Conservation (phyloP, 257 asterid genomes). For the Scutellaria galericulata region DNA sequence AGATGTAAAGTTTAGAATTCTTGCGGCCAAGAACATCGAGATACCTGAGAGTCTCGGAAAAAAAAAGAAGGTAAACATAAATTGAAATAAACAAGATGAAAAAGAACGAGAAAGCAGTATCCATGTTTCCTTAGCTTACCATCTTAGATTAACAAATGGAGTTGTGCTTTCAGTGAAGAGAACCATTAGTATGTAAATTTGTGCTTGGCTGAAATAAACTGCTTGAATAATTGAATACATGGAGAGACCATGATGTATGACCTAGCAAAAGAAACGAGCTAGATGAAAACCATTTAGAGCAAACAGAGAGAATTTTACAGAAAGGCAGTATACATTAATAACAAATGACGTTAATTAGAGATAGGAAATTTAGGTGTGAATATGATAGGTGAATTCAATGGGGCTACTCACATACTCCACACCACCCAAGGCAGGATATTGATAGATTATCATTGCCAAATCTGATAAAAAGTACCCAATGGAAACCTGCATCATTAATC, state of each 20-base stretch:
- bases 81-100: slow-evolving; percentile 11
- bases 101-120: background rate
- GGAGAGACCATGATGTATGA: slow-evolving; percentile 92
- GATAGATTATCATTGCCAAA: slow-evolving; percentile 72
- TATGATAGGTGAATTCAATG: background rate
- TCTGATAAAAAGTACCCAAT: slow-evolving; percentile 86
- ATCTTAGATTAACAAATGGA: slow-evolving; percentile 89
- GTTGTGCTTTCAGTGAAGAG: slow-evolving; percentile 93
- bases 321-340: background rate
- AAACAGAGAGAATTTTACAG: background rate
- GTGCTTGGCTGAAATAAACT: slow-evolving; percentile 84
- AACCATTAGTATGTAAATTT: slow-evolving; percentile 82
- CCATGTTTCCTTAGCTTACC: slow-evolving; percentile 49
- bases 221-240: slow-evolving; percentile 71
- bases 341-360: background rate
- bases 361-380: background rate
- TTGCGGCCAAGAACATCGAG: slow-evolving; percentile 78
- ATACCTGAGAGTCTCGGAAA: slow-evolving; percentile 57
- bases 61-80: slow-evolving; percentile 1
- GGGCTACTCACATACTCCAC: slow-evolving; percentile 77
- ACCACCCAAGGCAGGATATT: slow-evolving; percentile 86
- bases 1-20: slow-evolving; percentile 64
- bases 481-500: slow-evolving; percentile 61
- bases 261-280: slow-evolving; percentile 45
- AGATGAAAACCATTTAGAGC: background rate